phyloP scores from a whole-genome alignment of 1,139 yeast species.

The Debaryomyces sp. region DNA sequence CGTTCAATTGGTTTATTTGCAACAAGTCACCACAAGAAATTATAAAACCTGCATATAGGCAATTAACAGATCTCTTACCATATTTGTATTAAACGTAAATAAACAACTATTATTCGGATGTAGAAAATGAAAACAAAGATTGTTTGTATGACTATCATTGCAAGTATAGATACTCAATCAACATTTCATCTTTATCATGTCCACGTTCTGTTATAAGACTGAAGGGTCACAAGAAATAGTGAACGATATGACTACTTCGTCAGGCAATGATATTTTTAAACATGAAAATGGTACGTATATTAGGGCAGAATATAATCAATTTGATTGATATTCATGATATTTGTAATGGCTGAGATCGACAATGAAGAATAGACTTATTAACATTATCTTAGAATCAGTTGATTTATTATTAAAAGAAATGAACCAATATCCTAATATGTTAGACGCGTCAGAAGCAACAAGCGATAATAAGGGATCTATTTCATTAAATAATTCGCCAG shows the following conservation, averaged over 20 bases:
- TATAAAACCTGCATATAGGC: neutral
- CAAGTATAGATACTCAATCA: constrained; percentile 1
- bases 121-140: constrained; percentile 6
- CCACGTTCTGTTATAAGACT: neutral
- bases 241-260: neutral
- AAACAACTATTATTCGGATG: constrained; percentile 1
- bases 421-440: constrained; percentile 18
- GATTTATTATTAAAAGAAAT: constrained; percentile 31
- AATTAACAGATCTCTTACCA: neutral
- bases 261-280: constrained; percentile 22
- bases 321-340: constrained; percentile 1
- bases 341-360: constrained; percentile 1
- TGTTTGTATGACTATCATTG: neutral
- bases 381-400: constrained; percentile 25
- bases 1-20: neutral
- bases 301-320: neutral
- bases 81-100: constrained; percentile 5
- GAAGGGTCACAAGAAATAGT: neutral
- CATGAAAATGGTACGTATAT: constrained; percentile 33
- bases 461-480: constrained; percentile 9
- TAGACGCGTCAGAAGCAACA: constrained; percentile 7
- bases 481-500: constrained; percentile 32
- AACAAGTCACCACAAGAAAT: neutral
- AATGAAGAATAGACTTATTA: constrained; percentile 9
- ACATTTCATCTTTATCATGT: neutral